Evolutionary conservation across 2,329 filamentous ascomycete species (phyloP).

Genomic region (Cladosporium sp.): DNA sequence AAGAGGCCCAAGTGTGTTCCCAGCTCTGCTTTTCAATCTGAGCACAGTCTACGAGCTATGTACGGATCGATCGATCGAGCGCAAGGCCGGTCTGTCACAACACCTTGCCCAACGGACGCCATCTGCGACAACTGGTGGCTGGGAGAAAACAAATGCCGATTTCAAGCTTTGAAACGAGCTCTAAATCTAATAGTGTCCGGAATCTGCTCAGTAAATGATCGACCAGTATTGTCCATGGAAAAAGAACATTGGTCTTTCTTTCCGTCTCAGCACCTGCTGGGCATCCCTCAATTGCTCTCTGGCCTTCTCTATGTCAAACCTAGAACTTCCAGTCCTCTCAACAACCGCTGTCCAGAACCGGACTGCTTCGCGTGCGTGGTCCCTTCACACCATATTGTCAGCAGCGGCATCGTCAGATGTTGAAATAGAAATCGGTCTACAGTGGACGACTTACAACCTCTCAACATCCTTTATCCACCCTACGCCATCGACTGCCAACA

Average conservation of each 20-base stretch:
- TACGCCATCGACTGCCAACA: neutral
- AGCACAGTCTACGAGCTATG: constrained; percentile 90
- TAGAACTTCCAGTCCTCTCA: neutral
- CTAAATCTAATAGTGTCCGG: neutral
- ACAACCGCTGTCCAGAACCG: neutral
- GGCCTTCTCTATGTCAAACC: neutral
- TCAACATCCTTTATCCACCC: neutral
- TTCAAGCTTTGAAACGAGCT: constrained; percentile 32
- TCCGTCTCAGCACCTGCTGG: neutral
- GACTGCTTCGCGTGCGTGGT: neutral
- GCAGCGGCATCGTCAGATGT: neutral
- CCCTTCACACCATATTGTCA: neutral
- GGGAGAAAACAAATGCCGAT: constrained; percentile 33
- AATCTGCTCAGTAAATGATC: neutral
- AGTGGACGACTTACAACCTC: neutral
- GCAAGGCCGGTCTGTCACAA: constrained; percentile 69
- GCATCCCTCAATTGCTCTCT: neutral
- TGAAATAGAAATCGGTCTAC: neutral
- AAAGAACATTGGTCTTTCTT: neutral
- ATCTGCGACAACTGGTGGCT: constrained; percentile 28
- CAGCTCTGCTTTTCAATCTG: constrained; percentile 83
- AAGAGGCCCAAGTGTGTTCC: constrained; percentile 62
- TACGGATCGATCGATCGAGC: constrained; percentile 68
- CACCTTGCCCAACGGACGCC: constrained; percentile 26
- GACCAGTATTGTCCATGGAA: neutral